Evolutionary conservation across 805 yeast genomes (phyloP), one percentile per base, ranked within the genome.

Genomic region (Henningerozyma blattae): DNA sequence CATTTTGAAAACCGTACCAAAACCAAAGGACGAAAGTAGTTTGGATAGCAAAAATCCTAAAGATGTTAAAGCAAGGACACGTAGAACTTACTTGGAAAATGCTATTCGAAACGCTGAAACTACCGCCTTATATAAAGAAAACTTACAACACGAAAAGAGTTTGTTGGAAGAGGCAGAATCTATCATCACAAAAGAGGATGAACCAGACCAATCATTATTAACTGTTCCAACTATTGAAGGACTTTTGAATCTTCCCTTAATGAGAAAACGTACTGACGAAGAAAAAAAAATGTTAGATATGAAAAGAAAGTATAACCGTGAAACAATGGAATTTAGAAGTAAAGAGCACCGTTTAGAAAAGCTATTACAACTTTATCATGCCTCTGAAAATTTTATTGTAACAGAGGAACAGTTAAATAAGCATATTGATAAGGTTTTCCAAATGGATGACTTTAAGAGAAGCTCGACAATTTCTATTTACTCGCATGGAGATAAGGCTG

Each of bases 181-280:
- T 26, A 33, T 34, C 13, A 54, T 45, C 28, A 40, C 56, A 5
- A n/a, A n/a, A n/a, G n/a, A n/a, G n/a, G n/a, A n/a, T n/a, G n/a
- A n/a, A n/a, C n/a, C n/a, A n/a, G n/a, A n/a, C n/a, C n/a, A n/a
- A n/a, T 56, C 61, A 18, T 62, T 65, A 46, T 68, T 78, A 48
- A 83, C 94, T 1, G 63, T 84, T 33, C 95, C 95, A 31, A 80
- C 94, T 2, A 64, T 86, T 37, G 85, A 79, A 46, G 65, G 69
- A 26, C 66, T 75, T 42, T 56, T 83, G 39, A 55, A 68, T 16
- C 83, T 82, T 3, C 82, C 89, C 13, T 59, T 85, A 39, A 71
- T 87, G 65, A 69, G 80, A 50, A 70, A 61, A 31, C 70, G 94
- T 55, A 79, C 93, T 0, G 64, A 61, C 17, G 91, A 77, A 47